Evolutionary conservation across 1,284 basidiomycete genomes (phyloP).

Genomic region (Irpex sp.): DNA sequence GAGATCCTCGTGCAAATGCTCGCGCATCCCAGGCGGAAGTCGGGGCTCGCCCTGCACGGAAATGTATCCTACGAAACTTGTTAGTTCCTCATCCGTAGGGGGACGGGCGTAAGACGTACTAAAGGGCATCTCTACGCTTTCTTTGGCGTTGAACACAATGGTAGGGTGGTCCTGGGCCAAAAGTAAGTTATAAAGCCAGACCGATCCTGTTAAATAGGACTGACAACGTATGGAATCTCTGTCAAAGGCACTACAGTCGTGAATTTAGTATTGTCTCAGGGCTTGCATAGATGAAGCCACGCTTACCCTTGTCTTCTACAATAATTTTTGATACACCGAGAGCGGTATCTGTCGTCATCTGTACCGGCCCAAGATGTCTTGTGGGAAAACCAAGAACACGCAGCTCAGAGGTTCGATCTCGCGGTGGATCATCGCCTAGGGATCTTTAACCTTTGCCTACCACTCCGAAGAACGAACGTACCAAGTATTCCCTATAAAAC

Average conservation of each 20-base stretch:
- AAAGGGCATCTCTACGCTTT: slow-evolving; percentile 96
- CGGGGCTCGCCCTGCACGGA: slow-evolving; percentile 63
- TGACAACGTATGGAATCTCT: slow-evolving; percentile 79
- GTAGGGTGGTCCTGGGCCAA: slow-evolving; percentile 82
- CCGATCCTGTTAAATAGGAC: neutral
- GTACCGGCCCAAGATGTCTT: slow-evolving; percentile 85
- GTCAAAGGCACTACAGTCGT: slow-evolving; percentile 62
- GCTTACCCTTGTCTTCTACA: slow-evolving; percentile 78
- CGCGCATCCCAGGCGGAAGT: slow-evolving; percentile 91
- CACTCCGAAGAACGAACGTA: slow-evolving; percentile 26
- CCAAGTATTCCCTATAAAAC: slow-evolving; percentile 67
- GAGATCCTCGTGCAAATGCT: slow-evolving; percentile 86
- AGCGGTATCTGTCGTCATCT: slow-evolving; percentile 99
- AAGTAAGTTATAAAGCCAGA: neutral
- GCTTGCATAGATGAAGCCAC: neutral
- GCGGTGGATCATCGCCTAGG: slow-evolving; percentile 89
- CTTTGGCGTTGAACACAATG: slow-evolving; percentile 84
- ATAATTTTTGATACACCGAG: slow-evolving; percentile 93
- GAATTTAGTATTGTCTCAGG: slow-evolving; percentile 4
- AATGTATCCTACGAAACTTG: slow-evolving; percentile 65
- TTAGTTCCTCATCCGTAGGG: neutral
- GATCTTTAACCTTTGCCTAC: neutral
- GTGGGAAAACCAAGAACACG: slow-evolving; percentile 89
- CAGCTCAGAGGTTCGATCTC: slow-evolving; percentile 90
- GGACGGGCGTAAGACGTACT: slow-evolving; percentile 54